Evolutionary conservation across 2,329 filamentous ascomycete species (phyloP).

Genomic region (Monosporascus sp.): DNA sequence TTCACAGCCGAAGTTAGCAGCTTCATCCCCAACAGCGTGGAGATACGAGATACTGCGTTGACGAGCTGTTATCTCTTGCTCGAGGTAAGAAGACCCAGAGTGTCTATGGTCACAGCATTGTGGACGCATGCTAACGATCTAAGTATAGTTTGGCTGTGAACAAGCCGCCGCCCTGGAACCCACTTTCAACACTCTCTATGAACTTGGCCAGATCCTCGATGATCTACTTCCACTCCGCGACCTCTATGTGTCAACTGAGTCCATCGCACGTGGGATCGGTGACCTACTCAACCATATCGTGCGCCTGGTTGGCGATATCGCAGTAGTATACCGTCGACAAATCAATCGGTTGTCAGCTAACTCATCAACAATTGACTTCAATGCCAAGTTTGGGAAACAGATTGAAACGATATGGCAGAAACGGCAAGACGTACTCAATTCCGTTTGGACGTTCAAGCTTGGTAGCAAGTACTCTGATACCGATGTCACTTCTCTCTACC

Average conservation of each 20-base stretch:
- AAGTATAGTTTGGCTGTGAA: slow-evolving; percentile 29
- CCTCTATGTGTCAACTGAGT: slow-evolving; percentile 26
- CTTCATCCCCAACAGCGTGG: slow-evolving; percentile 19
- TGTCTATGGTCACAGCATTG: no score
- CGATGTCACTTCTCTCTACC: slow-evolving; percentile 25
- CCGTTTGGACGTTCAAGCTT: slow-evolving; percentile 31
- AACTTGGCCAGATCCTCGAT: slow-evolving; percentile 32
- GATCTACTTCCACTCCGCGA: slow-evolving; percentile 31
- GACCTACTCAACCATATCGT: slow-evolving; percentile 32
- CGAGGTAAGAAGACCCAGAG: slow-evolving; percentile 22
- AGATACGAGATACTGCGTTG: slow-evolving; percentile 26
- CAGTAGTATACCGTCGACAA: slow-evolving; percentile 29
- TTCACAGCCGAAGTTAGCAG: slow-evolving; percentile 29
- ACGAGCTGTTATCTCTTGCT: slow-evolving; percentile 34
- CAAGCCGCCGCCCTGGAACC: slow-evolving; percentile 33
- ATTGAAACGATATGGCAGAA: slow-evolving; percentile 30
- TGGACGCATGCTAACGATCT: no score
- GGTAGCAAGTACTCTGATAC: slow-evolving; percentile 15
- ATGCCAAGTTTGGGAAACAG: slow-evolving; percentile 29
- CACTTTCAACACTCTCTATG: slow-evolving; percentile 34
- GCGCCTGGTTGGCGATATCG: slow-evolving; percentile 28
- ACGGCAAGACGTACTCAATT: slow-evolving; percentile 27
- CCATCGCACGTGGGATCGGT: slow-evolving; percentile 27
- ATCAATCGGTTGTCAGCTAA: slow-evolving; percentile 25
- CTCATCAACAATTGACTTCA: slow-evolving; percentile 29